Percentiles rank a stretch among this genome's conserved stretches.
phyloP scores from a whole-genome alignment of 768 basidiomycete genomes.

The Collybiopsis luxurians region DNA sequence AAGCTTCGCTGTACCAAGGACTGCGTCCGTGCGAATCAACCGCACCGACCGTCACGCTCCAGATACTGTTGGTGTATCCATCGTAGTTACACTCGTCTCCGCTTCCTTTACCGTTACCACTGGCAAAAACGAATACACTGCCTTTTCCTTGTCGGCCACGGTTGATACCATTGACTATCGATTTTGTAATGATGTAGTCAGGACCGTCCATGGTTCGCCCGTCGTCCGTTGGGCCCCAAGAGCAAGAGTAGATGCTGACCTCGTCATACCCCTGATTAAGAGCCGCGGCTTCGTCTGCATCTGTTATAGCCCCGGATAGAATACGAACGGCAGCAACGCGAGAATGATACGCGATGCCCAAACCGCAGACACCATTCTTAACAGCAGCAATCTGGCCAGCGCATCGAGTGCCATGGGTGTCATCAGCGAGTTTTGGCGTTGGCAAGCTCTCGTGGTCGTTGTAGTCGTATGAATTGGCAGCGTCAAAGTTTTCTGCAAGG shows the following conservation, averaged over 20 bases:
- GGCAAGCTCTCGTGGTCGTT: constrained; percentile 91
- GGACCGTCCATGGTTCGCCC: constrained; percentile 95
- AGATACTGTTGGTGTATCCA: constrained; percentile 98
- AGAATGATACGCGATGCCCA: constrained; percentile 90
- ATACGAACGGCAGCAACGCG: constrained; percentile 95
- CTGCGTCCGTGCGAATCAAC: constrained; percentile 91
- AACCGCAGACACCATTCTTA: constrained; percentile 90
- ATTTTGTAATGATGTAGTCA: constrained; percentile 85
- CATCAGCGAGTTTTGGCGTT: constrained; percentile 83
- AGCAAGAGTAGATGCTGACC: constrained; percentile 92
- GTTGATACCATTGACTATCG: constrained; percentile 90
- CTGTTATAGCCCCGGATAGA: constrained; percentile 90
- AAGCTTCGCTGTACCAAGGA: constrained; percentile 95
- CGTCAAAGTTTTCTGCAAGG: constrained; percentile 85
- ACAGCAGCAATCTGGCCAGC: constrained; percentile 95
- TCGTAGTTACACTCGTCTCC: constrained; percentile 99
- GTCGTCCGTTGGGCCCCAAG: constrained; percentile 98
- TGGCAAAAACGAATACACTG: constrained; percentile 94
- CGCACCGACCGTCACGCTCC: constrained; percentile 92
- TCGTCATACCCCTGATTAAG: constrained; percentile 94
- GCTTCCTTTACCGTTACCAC: constrained; percentile 88
- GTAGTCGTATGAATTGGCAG: constrained; percentile 89
- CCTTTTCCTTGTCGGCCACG: constrained; percentile 89
- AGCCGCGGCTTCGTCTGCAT: constrained; percentile 92
- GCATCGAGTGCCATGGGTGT: constrained; percentile 97